Evolutionary conservation across 1,284 basidiomycete species (phyloP).

Genomic region (Leccinum ponderosum): DNA sequence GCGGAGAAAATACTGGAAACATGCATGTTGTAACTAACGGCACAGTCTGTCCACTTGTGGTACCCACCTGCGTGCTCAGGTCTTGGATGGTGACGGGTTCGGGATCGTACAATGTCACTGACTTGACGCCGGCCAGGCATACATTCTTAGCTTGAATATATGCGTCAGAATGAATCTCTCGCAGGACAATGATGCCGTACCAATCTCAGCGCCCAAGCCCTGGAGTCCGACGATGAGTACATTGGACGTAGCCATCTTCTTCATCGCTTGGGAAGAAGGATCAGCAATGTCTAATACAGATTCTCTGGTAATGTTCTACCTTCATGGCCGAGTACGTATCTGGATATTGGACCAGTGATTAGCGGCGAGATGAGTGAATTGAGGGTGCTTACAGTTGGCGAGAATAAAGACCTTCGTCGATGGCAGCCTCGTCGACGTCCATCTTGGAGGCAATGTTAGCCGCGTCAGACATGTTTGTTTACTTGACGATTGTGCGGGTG

Average conservation of each 20-base stretch:
- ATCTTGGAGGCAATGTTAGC: conserved; percentile 58
- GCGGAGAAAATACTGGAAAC: conserved; percentile 88
- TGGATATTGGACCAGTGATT: conserved; percentile 38
- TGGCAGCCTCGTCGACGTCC: conserved; percentile 83
- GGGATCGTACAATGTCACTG: conserved; percentile 95
- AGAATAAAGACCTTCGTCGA: conserved; percentile 93
- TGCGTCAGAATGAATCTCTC: conserved; percentile 12
- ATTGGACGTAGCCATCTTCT: conserved; percentile 97
- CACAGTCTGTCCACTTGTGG: not conserved
- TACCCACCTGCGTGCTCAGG: conserved; percentile 85
- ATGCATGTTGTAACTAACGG: conserved; percentile 8
- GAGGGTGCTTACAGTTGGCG: conserved; percentile 81
- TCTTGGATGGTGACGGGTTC: conserved; percentile 86
- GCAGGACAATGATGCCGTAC: conserved; percentile 43
- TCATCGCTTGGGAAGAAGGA: conserved; percentile 75
- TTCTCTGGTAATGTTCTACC: conserved; percentile 46
- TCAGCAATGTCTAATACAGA: conserved; percentile 8
- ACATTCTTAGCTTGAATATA: conserved; percentile 87
- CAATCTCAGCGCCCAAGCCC: conserved; percentile 96
- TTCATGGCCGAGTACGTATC: conserved; percentile 96
- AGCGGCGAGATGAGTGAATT: conserved; percentile 11
- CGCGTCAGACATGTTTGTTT: conserved; percentile 48
- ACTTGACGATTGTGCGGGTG: conserved; percentile 2
- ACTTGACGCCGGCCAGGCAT: conserved; percentile 95
- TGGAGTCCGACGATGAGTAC: conserved; percentile 93